Evolutionary conservation across 176 grass and related monocot species (phyloP), one percentile per base, ranked within the genome.

Genomic region (Carex scoparia): DNA sequence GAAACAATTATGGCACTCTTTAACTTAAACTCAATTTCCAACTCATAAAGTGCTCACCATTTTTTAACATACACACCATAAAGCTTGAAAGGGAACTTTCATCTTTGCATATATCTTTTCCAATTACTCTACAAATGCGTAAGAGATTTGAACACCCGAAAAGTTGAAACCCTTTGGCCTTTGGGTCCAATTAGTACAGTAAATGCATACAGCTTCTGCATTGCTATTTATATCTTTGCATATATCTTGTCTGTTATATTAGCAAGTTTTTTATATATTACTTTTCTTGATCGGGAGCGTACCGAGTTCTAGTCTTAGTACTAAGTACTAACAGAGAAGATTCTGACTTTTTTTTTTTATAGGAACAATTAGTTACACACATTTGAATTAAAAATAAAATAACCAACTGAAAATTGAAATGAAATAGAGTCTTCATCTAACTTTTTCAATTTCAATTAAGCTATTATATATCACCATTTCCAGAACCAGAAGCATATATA

Each of bases 11-110:
- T 89, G 70, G 76, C 87, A 85, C 65, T 38, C 83, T 77, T 77
- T 78, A 10, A 65, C 62, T 63, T 82, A 63, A 72, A 40, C 57
- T 67, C 65, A 80, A 67, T 75, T 89, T 84, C 84, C 88, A 86
- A 86, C 88, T 46, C 88, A 65, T 83, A 86, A 89, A 89, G 88
- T 42, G 59, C 46, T 64, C 70, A 78, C 40, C 38, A 53, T 81
- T 76, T 60, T 79, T 40, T 61, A 81, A 77, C 33, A 72, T 84
- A 75, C 37, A 82, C 55, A 68, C 67, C 65, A 86, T 83, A 83
- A 83, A 83, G 81, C 49, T 83, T 83, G 81, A 83, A 83, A 83
- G 61, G 63, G 81, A 83, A 69, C 63, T 69, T 69, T 55, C 81
- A 83, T 67, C 81, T 83, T 83, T 83, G 65, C 1, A 7, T 59